Evolutionary conservation across 805 yeast species (phyloP).

Genomic region (Saccharomycopsis vini): DNA sequence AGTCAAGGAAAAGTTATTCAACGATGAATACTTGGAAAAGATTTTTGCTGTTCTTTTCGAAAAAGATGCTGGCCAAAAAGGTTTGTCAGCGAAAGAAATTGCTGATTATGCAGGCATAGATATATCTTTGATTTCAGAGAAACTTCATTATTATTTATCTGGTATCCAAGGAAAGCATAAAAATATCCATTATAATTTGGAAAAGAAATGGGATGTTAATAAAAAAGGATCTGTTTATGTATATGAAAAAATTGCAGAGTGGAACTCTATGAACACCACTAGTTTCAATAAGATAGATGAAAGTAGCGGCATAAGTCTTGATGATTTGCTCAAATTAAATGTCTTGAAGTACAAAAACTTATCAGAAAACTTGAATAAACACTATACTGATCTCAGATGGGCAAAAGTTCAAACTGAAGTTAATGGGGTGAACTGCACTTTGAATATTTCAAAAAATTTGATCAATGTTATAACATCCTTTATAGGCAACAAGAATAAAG

Average conservation of each 20-base stretch:
- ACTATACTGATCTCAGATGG: neutral
- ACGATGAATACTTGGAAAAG: conserved; percentile 1
- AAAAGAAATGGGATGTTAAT: conserved; percentile 9
- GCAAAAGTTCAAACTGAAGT: neutral
- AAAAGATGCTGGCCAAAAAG: conserved; percentile 4
- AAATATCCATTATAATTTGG: conserved; percentile 7
- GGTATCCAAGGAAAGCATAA: neutral
- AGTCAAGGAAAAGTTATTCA: neutral
- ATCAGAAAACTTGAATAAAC: neutral
- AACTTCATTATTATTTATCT: conserved; percentile 2
- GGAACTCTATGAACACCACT: no score
- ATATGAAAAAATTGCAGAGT: conserved; percentile 11
- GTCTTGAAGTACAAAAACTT: neutral
- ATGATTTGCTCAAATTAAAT: neutral
- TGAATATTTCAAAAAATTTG: conserved; percentile 14
- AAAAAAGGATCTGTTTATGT: conserved; percentile 2
- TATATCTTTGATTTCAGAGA: neutral
- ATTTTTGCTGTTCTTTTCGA: conserved; percentile 7
- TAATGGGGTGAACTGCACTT: neutral
- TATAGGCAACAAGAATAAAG: conserved; percentile 1
- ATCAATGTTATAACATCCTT: conserved; percentile 11
- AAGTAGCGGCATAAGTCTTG: no score
- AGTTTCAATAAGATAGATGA: no score
- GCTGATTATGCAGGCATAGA: neutral
- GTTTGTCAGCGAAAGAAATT: conserved; percentile 8